phyloP scores from a whole-genome alignment of 163 green algal genomes.

The Volvox carteri region DNA sequence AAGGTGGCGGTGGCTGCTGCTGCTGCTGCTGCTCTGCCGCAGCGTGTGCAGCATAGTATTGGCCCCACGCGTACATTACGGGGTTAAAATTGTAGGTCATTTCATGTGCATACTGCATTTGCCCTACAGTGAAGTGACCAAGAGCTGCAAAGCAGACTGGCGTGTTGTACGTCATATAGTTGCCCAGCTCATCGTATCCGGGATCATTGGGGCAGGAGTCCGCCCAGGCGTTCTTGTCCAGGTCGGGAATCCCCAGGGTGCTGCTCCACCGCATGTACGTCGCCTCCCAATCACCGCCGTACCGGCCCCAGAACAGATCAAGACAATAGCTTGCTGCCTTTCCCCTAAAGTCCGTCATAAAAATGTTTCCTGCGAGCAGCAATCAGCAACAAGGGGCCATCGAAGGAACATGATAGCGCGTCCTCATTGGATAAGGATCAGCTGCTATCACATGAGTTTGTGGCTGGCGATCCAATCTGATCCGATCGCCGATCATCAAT shows the following conservation, averaged over 20 bases:
- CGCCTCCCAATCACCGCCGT: conserved; percentile 48
- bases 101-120: conserved; percentile 11
- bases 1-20: too few relatives aligned
- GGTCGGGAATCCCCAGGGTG: conserved; percentile 17
- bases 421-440: too few relatives aligned
- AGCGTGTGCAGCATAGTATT: conserved; percentile 2
- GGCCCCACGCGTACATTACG: conserved; percentile 41
- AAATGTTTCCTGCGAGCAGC: not conserved
- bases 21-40: too few relatives aligned
- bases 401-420: too few relatives aligned
- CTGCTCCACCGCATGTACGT: conserved; percentile 2
- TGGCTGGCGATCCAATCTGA: too few relatives aligned
- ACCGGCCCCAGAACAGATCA: conserved; percentile 23
- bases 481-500: too few relatives aligned
- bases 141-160: conserved; percentile 21
- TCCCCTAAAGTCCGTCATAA: not conserved
- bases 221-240: conserved; percentile 47
- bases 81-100: conserved; percentile 22
- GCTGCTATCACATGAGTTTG: too few relatives aligned
- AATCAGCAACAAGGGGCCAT: too few relatives aligned
- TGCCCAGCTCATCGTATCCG: conserved; percentile 47
- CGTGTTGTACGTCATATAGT: conserved; percentile 47
- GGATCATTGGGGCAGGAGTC: not conserved
- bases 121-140: conserved; percentile 17
- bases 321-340: conserved; percentile 17